Percentiles rank a stretch among this genome's conserved stretches.
Evolutionary conservation across 106 monocot species (phyloP).

Genomic region (Allium sativum): DNA sequence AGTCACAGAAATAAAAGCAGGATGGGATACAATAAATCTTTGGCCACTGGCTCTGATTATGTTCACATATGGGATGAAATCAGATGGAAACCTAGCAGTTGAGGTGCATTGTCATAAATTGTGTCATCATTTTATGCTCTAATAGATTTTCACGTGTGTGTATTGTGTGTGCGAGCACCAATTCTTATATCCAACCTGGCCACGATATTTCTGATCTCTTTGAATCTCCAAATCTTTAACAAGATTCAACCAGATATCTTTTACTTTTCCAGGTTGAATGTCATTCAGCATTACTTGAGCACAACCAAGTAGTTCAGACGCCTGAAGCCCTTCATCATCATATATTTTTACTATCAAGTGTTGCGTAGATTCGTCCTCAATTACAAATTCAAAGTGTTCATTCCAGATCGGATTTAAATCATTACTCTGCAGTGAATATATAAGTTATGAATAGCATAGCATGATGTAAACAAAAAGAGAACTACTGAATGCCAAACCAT

Average conservation of each 20-base stretch:
- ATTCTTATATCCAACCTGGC: constrained; percentile 41
- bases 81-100: no score
- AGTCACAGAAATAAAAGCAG: no score
- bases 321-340: constrained; percentile 89
- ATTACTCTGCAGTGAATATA: constrained; percentile 46
- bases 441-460: constrained; percentile 39
- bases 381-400: constrained; percentile 71
- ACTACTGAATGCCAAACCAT: constrained; percentile 5
- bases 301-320: constrained; percentile 78
- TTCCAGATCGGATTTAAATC: constrained; percentile 88
- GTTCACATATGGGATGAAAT: no score
- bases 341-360: constrained; percentile 56
- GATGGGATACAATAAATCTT: no score
- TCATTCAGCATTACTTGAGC: constrained; percentile 55
- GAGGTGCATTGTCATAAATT: no score
- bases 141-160: no score
- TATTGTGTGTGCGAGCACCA: no score
- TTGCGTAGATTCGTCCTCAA: constrained; percentile 74
- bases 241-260: constrained; percentile 76
- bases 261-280: constrained; percentile 80
- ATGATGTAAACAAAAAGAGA: constrained; percentile 8
- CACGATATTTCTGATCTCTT: constrained; percentile 70
- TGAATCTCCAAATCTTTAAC: constrained; percentile 85
- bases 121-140: no score
- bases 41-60: no score